A percentile compares a stretch with the other conserved stretches of the same genome.
Evolutionary conservation across 495 filamentous ascomycete genomes (phyloP).

Genomic region (Parathielavia appendiculata): DNA sequence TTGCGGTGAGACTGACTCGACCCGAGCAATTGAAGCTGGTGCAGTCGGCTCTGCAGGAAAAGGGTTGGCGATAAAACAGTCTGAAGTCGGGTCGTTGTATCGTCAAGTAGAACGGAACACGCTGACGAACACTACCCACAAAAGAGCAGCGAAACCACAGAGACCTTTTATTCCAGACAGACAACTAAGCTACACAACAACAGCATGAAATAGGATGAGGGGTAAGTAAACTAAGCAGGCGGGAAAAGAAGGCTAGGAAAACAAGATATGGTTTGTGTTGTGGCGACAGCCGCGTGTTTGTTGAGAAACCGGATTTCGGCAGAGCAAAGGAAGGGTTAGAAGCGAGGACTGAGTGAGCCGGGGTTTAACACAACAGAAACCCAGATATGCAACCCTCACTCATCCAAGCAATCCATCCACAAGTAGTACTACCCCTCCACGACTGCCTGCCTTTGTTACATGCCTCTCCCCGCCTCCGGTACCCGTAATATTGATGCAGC

Average conservation of each 20-base stretch:
- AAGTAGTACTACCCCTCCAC: neutral
- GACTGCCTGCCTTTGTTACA: neutral
- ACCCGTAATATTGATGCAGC: neutral
- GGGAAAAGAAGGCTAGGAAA: constrained; percentile 16
- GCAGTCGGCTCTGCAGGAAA: too few species aligned
- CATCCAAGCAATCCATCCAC: constrained; percentile 6
- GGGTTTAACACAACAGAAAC: constrained; percentile 1
- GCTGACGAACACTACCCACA: neutral
- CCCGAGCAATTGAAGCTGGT: neutral
- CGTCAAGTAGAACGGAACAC: neutral
- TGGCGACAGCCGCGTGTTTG: constrained; percentile 10
- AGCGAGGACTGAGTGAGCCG: neutral
- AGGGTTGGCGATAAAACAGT: too few species aligned
- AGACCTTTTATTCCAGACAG: constrained; percentile 19
- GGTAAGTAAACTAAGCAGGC: neutral
- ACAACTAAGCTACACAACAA: constrained; percentile 21
- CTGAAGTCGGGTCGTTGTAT: neutral
- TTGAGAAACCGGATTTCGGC: neutral
- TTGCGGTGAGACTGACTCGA: neutral
- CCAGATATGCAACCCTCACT: neutral
- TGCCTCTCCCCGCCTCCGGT: neutral
- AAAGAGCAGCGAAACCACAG: neutral
- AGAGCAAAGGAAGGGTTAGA: neutral
- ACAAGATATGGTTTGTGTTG: neutral
- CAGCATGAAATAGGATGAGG: constrained; percentile 6